Percentiles rank a stretch among this genome's conserved stretches.
phyloP scores from a whole-genome alignment of 305 asterid species.

The Solanum hybrid region DNA sequence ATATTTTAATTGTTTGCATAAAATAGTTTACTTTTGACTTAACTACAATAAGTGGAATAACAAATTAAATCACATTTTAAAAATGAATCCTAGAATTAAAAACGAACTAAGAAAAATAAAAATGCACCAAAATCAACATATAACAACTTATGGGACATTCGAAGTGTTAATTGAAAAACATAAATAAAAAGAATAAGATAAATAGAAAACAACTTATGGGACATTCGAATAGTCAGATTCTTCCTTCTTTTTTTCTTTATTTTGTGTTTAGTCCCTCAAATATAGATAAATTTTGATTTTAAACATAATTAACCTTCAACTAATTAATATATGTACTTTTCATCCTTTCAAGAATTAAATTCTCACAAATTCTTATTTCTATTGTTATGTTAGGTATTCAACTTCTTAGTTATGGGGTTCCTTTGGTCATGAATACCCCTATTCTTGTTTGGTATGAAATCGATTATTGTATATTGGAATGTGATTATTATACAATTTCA shows the following conservation, averaged over 20 bases:
- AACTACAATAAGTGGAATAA: too few relatives aligned
- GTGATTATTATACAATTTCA: neutral
- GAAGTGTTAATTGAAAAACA: neutral
- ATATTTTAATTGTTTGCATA: too few relatives aligned
- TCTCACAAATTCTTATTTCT: neutral
- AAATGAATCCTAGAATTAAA: neutral
- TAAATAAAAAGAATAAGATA: neutral
- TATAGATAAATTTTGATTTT: too few relatives aligned
- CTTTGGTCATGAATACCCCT: neutral
- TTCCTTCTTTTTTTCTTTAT: too few relatives aligned
- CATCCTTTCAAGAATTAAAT: neutral
- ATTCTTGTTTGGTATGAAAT: neutral
- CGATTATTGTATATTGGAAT: neutral
- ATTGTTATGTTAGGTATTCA: neutral
- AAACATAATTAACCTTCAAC: too few relatives aligned
- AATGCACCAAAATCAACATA: neutral
- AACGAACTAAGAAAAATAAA: neutral
- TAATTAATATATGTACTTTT: neutral
- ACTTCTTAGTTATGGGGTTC: neutral
- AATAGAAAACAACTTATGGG: neutral
- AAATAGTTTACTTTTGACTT: too few relatives aligned
- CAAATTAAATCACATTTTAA: too few relatives aligned
- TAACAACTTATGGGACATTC: neutral
- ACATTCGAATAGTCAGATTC: neutral
- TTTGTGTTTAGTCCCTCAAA: too few relatives aligned